Conservation (phyloP, 2,329 filamentous ascomycete genomes). For the Scytalidium lignicola region DNA sequence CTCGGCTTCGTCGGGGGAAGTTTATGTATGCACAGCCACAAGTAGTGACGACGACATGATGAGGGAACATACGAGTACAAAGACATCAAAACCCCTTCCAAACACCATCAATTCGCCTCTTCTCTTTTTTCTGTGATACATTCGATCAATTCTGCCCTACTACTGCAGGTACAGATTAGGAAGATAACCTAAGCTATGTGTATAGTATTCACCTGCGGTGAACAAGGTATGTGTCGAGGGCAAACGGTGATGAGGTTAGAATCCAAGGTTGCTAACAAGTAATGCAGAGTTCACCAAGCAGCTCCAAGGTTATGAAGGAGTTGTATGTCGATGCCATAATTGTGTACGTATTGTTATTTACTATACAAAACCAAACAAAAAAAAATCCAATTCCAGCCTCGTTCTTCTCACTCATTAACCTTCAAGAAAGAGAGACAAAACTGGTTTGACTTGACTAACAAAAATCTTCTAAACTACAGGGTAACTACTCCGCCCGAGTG, state of each 20-base stretch:
- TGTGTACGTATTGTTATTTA: slow-evolving; percentile 34
- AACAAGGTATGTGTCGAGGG: slow-evolving; percentile 23
- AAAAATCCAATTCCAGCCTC: no score
- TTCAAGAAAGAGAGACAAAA: no score
- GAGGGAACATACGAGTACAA: not conserved
- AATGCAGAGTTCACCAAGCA: slow-evolving; percentile 26
- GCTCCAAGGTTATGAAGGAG: slow-evolving; percentile 51
- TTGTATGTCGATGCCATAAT: slow-evolving; percentile 60
- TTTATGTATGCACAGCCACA: not conserved
- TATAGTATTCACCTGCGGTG: slow-evolving; percentile 28
- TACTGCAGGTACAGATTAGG: not conserved
- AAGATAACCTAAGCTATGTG: slow-evolving; percentile 15
- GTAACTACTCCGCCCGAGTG: slow-evolving; percentile 56
- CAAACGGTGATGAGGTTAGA: no score
- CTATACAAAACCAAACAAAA: no score
- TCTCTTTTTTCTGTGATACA: not conserved
- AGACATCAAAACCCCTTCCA: not conserved
- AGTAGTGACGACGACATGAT: not conserved
- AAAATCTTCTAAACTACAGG: slow-evolving; percentile 21
- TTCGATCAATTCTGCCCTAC: not conserved
- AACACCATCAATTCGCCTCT: not conserved
- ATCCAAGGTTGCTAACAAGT: no score
- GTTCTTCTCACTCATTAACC: no score
- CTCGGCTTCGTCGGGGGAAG: not conserved
- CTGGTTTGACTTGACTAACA: no score